Percentiles rank a stretch among this genome's conserved stretches.
These are phyloP conservation scores for Groenewaldozyma salmanticensis DNA, from an alignment of 805 yeast genomes.

Conservation along the genomic window DNA sequence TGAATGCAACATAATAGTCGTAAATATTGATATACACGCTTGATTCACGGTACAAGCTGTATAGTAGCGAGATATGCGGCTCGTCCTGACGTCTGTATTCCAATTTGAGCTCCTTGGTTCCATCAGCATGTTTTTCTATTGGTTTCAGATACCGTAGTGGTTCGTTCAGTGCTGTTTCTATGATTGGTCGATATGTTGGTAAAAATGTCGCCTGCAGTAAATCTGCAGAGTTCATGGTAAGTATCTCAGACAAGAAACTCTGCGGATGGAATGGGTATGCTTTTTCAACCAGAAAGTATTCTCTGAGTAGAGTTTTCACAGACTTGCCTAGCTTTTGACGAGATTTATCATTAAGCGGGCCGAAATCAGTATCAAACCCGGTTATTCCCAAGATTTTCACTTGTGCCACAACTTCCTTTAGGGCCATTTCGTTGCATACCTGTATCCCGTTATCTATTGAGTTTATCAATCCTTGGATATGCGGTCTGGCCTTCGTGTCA, in stretches of 20 bases:
- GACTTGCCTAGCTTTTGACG: no score
- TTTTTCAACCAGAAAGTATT: conserved; percentile 6
- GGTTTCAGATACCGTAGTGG: conserved; percentile 27
- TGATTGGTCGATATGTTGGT: conserved; percentile 35
- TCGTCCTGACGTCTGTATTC: conserved; percentile 28
- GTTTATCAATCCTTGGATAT: no score
- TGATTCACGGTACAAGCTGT: conserved; percentile 69
- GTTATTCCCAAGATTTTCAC: no score
- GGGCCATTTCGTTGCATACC: no score
- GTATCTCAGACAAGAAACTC: conserved; percentile 29
- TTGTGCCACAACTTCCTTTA: no score
- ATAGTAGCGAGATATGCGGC: conserved; percentile 51
- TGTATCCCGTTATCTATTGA: no score
- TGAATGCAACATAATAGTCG: conserved; percentile 59
- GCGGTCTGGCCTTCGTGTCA: no score
- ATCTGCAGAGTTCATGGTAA: conserved; percentile 29
- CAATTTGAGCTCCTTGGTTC: conserved; percentile 4
- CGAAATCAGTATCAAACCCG: no score
- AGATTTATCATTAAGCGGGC: no score
- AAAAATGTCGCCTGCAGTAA: conserved; percentile 31
- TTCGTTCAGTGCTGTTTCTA: conserved; percentile 34
- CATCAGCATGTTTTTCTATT: conserved; percentile 2
- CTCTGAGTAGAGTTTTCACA: no score
- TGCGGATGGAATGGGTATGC: conserved; percentile 27
- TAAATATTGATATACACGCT: conserved; percentile 55